Base-by-base conservation (phyloP, 2,329 filamentous ascomycete species). In the Zymoseptoria pseudotritici region DNA sequence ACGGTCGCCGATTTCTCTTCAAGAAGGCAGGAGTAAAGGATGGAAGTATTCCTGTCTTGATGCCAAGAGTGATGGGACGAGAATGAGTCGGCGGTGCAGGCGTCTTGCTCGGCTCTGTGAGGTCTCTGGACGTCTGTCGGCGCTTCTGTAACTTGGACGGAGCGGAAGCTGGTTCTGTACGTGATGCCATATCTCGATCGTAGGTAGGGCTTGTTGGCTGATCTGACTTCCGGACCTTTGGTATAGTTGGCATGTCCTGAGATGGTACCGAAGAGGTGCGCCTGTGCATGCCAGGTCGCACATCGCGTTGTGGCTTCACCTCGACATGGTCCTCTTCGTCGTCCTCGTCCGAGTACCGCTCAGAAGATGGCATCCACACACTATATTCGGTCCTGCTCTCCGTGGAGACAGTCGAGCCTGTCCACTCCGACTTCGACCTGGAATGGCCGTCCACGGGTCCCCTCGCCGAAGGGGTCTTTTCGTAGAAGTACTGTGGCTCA, bases 1-100 rank as follows among this genome's bases (percentile, higher is more conserved):
- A 97, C 1, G 86, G 88, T 19, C 91, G 85, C 52, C 92, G 85
- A 70, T 87, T 73, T 73, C 80, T 64, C 64, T 69, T 72, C 50
- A 74, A 53, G 62, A 74, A 75, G 3, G 68, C 70, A 7, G 73
- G 72, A 13, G 72, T 74, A 57, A 74, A 67, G 3, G 72, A 70
- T 2, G 71, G 69, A 1, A 74, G 57, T 21, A 69, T 62, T 51
- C 65, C 62, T 21, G 67, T 58, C 31, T 65, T 66, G 49, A 70
- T 54, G 17, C 69, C 70, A 21, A 71, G 52, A 1, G 67, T 24
- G 4, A 29, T 29, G 10, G 52, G 52, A n/a, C 22, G n/a, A 67
- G 11, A 63, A 58, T 54, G 68, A 62, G 49, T 64, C 59, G 9
- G 59, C 13, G 78, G 72, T n/a, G 77, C 73, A 31, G 59, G 63